Conservation (phyloP, 2,329 filamentous ascomycete species). For the Claviceps citrina region DNA sequence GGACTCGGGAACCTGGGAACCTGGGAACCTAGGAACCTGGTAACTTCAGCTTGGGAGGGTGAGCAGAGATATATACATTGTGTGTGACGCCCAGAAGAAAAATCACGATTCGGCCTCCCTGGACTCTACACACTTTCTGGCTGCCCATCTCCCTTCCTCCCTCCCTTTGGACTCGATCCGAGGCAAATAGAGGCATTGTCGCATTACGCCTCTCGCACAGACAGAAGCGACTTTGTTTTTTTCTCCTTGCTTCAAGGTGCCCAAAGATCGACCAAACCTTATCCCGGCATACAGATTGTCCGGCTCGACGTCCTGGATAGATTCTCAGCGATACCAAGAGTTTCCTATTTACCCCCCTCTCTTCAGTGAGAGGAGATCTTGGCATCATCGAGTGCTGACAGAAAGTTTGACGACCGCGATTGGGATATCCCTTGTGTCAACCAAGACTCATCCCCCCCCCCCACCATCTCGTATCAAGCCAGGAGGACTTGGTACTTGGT, state of each 20-base stretch:
- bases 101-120: background rate
- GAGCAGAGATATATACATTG: conserved; percentile 9
- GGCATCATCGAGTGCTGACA: no score
- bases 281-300: background rate
- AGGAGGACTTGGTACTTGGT: background rate
- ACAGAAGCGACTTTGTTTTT: background rate
- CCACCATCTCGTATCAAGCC: background rate
- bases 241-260: background rate
- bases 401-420: no score
- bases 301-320: background rate
- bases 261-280: background rate
- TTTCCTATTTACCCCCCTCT: background rate
- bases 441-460: background rate
- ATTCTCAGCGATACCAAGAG: background rate
- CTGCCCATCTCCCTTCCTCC: background rate
- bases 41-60: conserved; percentile 4
- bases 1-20: conserved; percentile 4
- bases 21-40: background rate
- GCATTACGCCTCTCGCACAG: background rate
- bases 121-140: background rate
- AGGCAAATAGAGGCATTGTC: background rate
- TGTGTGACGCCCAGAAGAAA: conserved; percentile 5
- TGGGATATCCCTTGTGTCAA: background rate
- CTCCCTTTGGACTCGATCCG: conserved; percentile 1
- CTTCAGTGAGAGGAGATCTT: no score